A percentile compares a stretch with the other conserved stretches of the same genome.
phyloP scores from a whole-genome alignment of 2,329 filamentous ascomycete genomes.

The Fusarium anguioides region DNA sequence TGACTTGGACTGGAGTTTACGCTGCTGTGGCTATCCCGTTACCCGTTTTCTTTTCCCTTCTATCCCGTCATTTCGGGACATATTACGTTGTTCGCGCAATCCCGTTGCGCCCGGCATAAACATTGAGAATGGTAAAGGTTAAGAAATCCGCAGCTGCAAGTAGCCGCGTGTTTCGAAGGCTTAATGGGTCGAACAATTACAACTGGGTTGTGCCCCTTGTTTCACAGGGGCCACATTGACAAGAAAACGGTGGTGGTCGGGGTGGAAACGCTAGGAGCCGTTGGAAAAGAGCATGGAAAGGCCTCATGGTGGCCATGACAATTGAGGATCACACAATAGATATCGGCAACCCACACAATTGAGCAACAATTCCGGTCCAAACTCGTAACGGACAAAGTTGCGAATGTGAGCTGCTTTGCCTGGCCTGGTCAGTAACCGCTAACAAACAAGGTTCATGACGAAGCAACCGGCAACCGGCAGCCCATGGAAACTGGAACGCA shows the following conservation, averaged over 20 bases:
- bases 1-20: constrained; percentile 31
- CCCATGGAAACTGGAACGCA: constrained; percentile 6
- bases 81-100: constrained; percentile 15
- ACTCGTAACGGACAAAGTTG: constrained; percentile 40
- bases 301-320: constrained; percentile 26
- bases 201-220: constrained; percentile 37
- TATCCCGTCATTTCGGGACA: constrained; percentile 20
- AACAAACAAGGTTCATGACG: constrained; percentile 29
- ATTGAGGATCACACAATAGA: constrained; percentile 26
- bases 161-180: constrained; percentile 43
- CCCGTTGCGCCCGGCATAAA: constrained; percentile 23
- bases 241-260: constrained; percentile 31
- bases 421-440: constrained; percentile 18
- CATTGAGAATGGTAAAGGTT: constrained; percentile 18
- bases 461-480: not conserved
- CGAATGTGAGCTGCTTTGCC: constrained; percentile 24
- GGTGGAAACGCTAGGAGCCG: constrained; percentile 27
- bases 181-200: constrained; percentile 34
- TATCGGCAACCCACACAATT: constrained; percentile 35
- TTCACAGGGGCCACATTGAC: constrained; percentile 37
- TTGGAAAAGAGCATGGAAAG: constrained; percentile 20
- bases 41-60: constrained; percentile 27
- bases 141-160: constrained; percentile 29
- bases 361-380: constrained; percentile 30
- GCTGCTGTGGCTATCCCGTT: constrained; percentile 25